Base-by-base conservation (phyloP, 2,329 filamentous ascomycete species). In the Stagonosporopsis cucurbitacearum region DNA sequence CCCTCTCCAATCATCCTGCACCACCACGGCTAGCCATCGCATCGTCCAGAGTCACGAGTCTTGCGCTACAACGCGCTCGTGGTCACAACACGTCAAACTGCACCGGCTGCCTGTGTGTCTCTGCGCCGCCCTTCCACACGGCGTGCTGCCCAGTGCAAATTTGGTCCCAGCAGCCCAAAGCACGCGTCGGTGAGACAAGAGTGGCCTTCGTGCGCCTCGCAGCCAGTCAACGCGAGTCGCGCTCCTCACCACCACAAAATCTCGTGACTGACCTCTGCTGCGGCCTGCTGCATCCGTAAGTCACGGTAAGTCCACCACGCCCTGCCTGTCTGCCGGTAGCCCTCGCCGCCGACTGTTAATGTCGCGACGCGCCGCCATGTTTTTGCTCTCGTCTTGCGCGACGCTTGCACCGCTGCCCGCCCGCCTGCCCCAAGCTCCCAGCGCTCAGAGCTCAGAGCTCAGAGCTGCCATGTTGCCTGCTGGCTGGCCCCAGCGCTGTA, bases 281-380 rank as follows among this genome's bases (percentile, higher is more conserved):
- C 72, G 70, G 69, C 60, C 69, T 58, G 52, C 56, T 56, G 55
- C 64, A 65, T 71, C 66, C 65, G 72, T 75, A 74, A 71, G 72
- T 71, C 54, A 70, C 66, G 64, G 72, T 75, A 74, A 71, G 72
- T 71, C 54, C 60, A 63, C 59, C 63, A 51, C 23, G 42, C 37
- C 47, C 47, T 19, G 42, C 37, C 47, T 43, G 35, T 51, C 36
- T 51, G 39, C 56, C 35, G 48, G 40, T 43, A 48, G 45, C 40
- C 39, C 32, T 59, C 47, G 57, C 57, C 50, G 61, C 54, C 50
- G 55, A 46, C 42, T 49, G 54, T 28, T 48, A 23, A 26, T 48
- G 9, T 41, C 42, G 42, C 48, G 53, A 51, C 53, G 53, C 53
- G 53, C 25, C 47, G 32, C 36, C 28, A 48, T 51, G 47, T 47